Conservation (phyloP, 768 basidiomycete species). For the Crepidotus variabilis region DNA sequence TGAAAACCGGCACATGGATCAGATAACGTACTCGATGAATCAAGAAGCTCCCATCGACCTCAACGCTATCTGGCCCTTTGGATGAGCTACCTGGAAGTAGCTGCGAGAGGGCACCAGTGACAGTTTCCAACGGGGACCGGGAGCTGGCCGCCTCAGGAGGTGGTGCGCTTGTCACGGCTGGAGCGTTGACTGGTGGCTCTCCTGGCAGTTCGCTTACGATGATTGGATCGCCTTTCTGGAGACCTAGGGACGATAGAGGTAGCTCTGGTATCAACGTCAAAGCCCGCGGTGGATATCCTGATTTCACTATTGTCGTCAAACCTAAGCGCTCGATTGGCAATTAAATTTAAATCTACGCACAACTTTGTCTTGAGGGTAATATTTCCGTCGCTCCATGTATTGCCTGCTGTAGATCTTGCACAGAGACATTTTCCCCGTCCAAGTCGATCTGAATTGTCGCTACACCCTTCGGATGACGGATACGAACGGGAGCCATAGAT, state of each 20-base stretch:
- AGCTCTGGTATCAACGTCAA: slow-evolving; percentile 72
- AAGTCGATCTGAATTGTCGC: slow-evolving; percentile 71
- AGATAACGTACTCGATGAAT: slow-evolving; percentile 61
- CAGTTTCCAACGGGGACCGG: slow-evolving; percentile 7
- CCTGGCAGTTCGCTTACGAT: slow-evolving; percentile 55
- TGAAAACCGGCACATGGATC: neutral
- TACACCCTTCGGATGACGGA: slow-evolving; percentile 84
- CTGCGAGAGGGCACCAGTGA: slow-evolving; percentile 7
- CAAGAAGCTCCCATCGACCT: slow-evolving; percentile 59
- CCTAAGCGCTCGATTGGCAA: neutral
- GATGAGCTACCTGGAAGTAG: slow-evolving; percentile 8
- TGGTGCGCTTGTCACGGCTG: slow-evolving; percentile 10
- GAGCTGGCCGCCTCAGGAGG: slow-evolving; percentile 1
- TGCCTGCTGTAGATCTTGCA: slow-evolving; percentile 72
- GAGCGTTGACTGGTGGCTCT: neutral
- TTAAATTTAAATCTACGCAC: slow-evolving; percentile 49
- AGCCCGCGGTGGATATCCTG: slow-evolving; percentile 80
- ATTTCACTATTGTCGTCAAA: slow-evolving; percentile 50
- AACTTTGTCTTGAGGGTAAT: slow-evolving; percentile 68
- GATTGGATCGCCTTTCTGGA: slow-evolving; percentile 80
- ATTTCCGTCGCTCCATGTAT: slow-evolving; percentile 70
- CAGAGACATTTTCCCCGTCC: slow-evolving; percentile 47
- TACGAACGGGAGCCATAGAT: slow-evolving; percentile 67
- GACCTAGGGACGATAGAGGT: slow-evolving; percentile 71
- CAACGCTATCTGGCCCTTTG: slow-evolving; percentile 53